Evolutionary conservation across 768 basidiomycete genomes (phyloP).

Genomic region (Panaeolus cyanescens): DNA sequence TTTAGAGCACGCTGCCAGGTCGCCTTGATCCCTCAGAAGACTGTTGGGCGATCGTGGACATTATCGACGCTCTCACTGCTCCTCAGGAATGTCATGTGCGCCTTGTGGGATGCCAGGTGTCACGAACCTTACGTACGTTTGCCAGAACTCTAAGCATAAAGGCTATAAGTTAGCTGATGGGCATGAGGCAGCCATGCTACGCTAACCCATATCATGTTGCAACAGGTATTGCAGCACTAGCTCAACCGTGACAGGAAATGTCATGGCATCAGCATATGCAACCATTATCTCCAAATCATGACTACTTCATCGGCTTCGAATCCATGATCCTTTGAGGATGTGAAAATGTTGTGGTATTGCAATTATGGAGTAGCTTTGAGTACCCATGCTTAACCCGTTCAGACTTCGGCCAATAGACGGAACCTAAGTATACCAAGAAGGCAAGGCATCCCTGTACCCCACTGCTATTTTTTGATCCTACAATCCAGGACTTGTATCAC

Average conservation of each 20-base stretch:
- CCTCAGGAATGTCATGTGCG: not conserved
- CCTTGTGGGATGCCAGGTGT: not conserved
- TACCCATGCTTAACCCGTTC: too few relatives aligned
- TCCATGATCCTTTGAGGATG: not conserved
- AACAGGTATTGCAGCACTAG: not conserved
- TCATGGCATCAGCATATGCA: slow-evolving; percentile 14
- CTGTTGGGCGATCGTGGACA: not conserved
- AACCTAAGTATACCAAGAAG: not conserved
- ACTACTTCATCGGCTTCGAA: not conserved
- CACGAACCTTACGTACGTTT: not conserved
- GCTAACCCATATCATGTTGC: not conserved
- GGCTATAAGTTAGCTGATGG: not conserved
- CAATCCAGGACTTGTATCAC: not conserved
- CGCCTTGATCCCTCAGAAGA: not conserved
- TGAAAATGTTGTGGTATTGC: not conserved
- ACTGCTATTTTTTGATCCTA: not conserved
- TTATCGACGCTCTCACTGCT: not conserved
- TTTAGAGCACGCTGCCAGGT: not conserved
- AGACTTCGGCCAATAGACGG: not conserved
- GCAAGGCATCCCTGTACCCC: too few relatives aligned
- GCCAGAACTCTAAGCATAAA: not conserved
- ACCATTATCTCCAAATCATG: not conserved
- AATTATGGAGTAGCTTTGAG: not conserved
- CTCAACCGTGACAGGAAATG: slow-evolving; percentile 23
- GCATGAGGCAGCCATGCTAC: not conserved